A percentile compares a stretch with the other conserved stretches of the same genome.
phyloP scores from a whole-genome alignment of 345 rosid genomes.

The Turritis glabra region DNA sequence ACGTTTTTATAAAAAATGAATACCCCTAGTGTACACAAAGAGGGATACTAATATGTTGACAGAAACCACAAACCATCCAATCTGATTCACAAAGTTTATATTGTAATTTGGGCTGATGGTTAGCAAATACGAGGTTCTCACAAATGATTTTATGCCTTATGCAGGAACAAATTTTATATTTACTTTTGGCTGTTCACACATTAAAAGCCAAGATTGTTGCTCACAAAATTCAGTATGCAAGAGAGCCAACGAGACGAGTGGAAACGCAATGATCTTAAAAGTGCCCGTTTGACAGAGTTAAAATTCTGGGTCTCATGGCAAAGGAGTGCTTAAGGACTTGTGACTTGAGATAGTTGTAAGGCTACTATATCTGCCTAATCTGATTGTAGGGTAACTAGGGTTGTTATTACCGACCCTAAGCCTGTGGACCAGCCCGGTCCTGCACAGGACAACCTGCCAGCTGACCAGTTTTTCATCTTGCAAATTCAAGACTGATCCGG shows the following conservation, averaged over 20 bases:
- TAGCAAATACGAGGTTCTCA: not conserved
- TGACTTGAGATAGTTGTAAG: not conserved
- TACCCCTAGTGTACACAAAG: too few species aligned
- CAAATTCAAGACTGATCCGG: not conserved
- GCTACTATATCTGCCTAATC: not conserved
- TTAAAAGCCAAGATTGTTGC: not conserved
- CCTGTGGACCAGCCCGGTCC: not conserved
- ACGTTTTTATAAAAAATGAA: too few species aligned
- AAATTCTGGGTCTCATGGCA: not conserved
- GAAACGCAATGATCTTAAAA: not conserved
- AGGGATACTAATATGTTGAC: not conserved
- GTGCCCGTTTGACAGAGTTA: not conserved
- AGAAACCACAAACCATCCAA: not conserved
- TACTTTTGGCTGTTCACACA: not conserved
- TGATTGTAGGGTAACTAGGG: not conserved
- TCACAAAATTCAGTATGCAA: not conserved
- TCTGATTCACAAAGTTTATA: not conserved
- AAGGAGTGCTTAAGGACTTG: not conserved
- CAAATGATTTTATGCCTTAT: not conserved
- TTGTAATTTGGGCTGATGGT: not conserved
- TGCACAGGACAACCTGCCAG: not conserved
- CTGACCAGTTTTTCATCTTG: not conserved
- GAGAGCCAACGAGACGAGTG: not conserved
- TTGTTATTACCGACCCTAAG: not conserved
- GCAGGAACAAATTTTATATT: not conserved